phyloP scores from a whole-genome alignment of 2,329 filamentous ascomycete genomes.

The Xylaria digitata region DNA sequence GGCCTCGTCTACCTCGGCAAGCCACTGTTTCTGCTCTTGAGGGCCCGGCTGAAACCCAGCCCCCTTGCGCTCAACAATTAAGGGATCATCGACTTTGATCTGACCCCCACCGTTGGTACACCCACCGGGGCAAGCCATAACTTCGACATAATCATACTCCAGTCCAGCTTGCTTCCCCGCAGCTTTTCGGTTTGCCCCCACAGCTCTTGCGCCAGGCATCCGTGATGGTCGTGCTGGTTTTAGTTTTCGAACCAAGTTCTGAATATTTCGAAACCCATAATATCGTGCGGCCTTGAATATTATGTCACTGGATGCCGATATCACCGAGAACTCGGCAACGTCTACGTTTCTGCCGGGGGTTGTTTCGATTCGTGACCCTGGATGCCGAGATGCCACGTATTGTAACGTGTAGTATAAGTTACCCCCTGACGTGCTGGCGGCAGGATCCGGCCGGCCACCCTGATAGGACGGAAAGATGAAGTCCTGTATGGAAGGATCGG shows the following conservation, averaged over 20 bases:
- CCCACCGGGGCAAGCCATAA: slow-evolving; percentile 99
- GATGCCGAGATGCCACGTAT: slow-evolving; percentile 75
- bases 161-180: slow-evolving; percentile 61
- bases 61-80: slow-evolving; percentile 63
- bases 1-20: slow-evolving; percentile 84
- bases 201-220: slow-evolving; percentile 79
- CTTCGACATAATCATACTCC: slow-evolving; percentile 94
- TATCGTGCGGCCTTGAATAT: slow-evolving; percentile 87
- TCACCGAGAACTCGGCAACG: slow-evolving; percentile 84
- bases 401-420: slow-evolving; percentile 87
- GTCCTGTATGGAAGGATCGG: slow-evolving; percentile 73
- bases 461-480: slow-evolving; percentile 77
- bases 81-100: slow-evolving; percentile 86
- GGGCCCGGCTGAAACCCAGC: slow-evolving; percentile 70
- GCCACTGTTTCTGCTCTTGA: slow-evolving; percentile 87
- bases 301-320: slow-evolving; percentile 64
- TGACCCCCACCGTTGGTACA: slow-evolving; percentile 98
- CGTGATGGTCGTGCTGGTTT: slow-evolving; percentile 83
- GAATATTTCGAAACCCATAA: slow-evolving; percentile 98
- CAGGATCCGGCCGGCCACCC: slow-evolving; percentile 58
- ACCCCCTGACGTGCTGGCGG: slow-evolving; percentile 85
- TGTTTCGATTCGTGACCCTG: slow-evolving; percentile 77
- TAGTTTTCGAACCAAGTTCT: slow-evolving; percentile 92
- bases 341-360: slow-evolving; percentile 87
- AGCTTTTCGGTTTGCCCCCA: slow-evolving; percentile 65